Conservation (phyloP, 345 rosid genomes). For the Rhodamnia rubescens region DNA sequence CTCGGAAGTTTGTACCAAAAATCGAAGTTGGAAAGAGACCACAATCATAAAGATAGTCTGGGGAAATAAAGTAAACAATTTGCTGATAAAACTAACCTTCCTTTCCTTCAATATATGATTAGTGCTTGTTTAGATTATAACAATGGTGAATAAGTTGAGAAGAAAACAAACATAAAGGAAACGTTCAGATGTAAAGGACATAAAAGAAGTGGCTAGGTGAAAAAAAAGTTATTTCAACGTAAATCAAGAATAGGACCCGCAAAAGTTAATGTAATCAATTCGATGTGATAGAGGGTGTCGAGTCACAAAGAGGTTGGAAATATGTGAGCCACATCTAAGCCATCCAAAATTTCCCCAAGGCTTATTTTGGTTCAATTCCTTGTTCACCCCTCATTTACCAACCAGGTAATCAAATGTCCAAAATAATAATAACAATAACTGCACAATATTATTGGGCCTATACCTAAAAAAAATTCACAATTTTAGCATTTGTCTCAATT, state of each 20-base stretch:
- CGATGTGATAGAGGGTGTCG: too few species aligned
- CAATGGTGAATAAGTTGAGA: neutral
- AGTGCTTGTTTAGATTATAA: neutral
- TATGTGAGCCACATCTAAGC: too few species aligned
- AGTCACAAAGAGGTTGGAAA: too few species aligned
- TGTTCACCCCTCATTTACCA: neutral
- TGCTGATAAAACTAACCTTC: rapidly evolving
- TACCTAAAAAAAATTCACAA: too few species aligned
- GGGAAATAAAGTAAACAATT: neutral
- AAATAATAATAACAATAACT: too few species aligned
- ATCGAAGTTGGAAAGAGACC: neutral
- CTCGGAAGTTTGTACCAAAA: neutral
- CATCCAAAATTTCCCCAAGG: neutral
- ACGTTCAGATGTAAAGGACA: rapidly evolving
- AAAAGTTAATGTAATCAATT: neutral
- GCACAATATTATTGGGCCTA: too few species aligned
- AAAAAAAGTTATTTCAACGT: neutral
- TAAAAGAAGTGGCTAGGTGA: rapidly evolving
- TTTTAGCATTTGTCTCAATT: too few species aligned
- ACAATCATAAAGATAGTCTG: neutral
- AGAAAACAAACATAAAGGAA: neutral
- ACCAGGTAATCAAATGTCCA: neutral
- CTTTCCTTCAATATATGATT: neutral
- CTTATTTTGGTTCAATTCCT: neutral
- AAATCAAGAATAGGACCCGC: neutral